phyloP scores from a whole-genome alignment of 331 rosid genomes.

The Rosa hybrid region DNA sequence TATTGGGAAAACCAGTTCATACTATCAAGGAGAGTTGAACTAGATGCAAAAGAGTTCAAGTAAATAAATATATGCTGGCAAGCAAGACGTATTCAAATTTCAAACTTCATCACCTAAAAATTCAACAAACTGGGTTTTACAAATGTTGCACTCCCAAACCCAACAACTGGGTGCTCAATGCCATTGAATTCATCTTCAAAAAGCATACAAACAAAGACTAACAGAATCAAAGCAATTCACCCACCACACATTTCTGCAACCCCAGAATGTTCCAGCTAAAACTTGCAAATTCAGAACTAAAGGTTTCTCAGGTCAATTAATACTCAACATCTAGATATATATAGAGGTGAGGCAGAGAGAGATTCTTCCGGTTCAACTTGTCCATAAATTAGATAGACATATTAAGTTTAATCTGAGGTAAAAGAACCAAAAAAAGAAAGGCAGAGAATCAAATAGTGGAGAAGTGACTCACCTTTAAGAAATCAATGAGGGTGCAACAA shows the following conservation, averaged over 20 bases:
- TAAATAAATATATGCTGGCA: background rate
- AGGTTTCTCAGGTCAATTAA: constrained; percentile 6
- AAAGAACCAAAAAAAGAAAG: constrained; percentile 9
- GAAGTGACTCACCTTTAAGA: constrained; percentile 52
- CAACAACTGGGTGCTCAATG: background rate
- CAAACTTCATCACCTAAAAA: background rate
- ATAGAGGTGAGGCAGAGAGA: constrained; percentile 16
- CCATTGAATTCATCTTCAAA: background rate
- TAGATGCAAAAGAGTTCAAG: background rate
- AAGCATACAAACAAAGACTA: background rate
- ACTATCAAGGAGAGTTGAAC: constrained; percentile 12
- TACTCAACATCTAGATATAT: background rate
- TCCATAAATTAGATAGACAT: constrained; percentile 22
- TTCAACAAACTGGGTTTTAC: background rate
- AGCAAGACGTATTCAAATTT: background rate
- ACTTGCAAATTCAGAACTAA: constrained; percentile 11
- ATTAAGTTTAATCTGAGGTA: constrained; percentile 15
- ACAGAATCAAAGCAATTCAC: constrained; percentile 2
- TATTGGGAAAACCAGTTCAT: background rate
- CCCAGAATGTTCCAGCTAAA: constrained; percentile 22
- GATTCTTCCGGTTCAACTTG: constrained; percentile 41
- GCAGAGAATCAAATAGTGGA: constrained; percentile 39
- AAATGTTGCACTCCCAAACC: constrained; percentile 9
- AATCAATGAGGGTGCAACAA: constrained; percentile 32
- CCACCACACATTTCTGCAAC: constrained; percentile 29